These are phyloP conservation scores for Dryadomyces sulphureus DNA, from an alignment of 2,329 filamentous ascomycete genomes.

Conservation along the genomic window DNA sequence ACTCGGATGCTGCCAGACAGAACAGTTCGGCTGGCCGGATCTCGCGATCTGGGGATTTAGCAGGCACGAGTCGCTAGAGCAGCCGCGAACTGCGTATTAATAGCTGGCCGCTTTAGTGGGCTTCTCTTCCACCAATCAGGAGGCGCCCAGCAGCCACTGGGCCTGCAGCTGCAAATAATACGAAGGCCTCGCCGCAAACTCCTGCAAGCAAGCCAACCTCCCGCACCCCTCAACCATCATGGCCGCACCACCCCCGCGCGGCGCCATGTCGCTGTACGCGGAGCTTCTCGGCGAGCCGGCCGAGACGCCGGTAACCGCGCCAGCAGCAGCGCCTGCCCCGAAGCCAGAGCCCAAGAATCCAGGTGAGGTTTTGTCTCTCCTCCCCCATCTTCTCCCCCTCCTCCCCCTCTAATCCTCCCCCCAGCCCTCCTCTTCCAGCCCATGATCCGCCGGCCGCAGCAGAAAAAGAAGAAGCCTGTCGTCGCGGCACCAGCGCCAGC, in stretches of 20 bases:
- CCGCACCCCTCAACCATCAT: conserved; percentile 1
- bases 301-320: conserved; percentile 13
- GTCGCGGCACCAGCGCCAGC: conserved; percentile 13
- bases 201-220: too few relatives aligned
- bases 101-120: too few relatives aligned
- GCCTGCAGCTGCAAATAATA: too few relatives aligned
- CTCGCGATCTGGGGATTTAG: too few relatives aligned
- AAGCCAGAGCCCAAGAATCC: conserved; percentile 41
- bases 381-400: background rate
- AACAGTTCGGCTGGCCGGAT: too few relatives aligned
- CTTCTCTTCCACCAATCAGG: too few relatives aligned
- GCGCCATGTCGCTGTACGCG: conserved; percentile 64
- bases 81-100: too few relatives aligned
- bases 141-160: too few relatives aligned
- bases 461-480: too few relatives aligned
- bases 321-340: conserved; percentile 25
- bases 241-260: conserved; percentile 22
- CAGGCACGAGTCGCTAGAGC: too few relatives aligned
- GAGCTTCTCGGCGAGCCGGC: conserved; percentile 53
- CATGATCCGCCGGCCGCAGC: conserved; percentile 59
- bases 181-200: too few relatives aligned
- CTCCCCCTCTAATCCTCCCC: conserved; percentile 1
- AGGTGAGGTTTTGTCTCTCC: background rate
- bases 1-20: too few relatives aligned
- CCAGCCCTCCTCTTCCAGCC: conserved; percentile 72